Evolutionary conservation across 495 filamentous ascomycete species (phyloP), one percentile per base, ranked within the genome.

Genomic region (Bryoglossum gracile): DNA sequence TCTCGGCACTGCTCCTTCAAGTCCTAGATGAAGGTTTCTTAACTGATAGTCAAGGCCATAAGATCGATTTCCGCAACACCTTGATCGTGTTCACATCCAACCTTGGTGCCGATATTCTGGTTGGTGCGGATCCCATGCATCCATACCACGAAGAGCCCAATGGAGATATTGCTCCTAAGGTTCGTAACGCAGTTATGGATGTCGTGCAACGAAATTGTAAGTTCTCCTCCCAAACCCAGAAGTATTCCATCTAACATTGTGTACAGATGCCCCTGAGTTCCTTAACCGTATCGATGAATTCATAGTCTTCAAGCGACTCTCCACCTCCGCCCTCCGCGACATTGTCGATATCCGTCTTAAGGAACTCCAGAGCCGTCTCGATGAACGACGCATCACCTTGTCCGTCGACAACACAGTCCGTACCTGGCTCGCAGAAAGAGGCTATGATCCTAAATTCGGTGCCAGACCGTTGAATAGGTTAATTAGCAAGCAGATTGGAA

Each of bases 21-120:
- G 92, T 97, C 1, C 78, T 98, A 0, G 92, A 98, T 66, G 92
- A 97, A 64, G 92, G 91, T 10, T 96, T 91, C 70, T 75, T 98
- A 21, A 95, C 92, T 3, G 92, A 97, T 64, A 76, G 89, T 3
- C 91, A 97, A 64, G 92, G 92, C 28, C 92, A 95, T 68, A 94
- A 89, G 59, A 81, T 98, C 39, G 92, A 97, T 62, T 97, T 97
- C 71, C 75, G 87, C 25, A 95, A 95, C 62, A 96, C 91, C 13
- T 82, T 97, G 53, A 95, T 98, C 57, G 91, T 97, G 0, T 73
- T 98, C 28, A 96, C 92, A 0, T 94, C 88, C 22, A 98, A 98
- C 63, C 81, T 98, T 32, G 85, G 90, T 58, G 82, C 84, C 4
- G 74, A 87, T 22, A 81, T 85, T 40, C 76, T 89, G 3, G 76